A percentile compares a stretch with the other conserved stretches of the same genome.
These are phyloP conservation scores for Sphaerostilbella broomeana DNA, from an alignment of 2,329 filamentous ascomycete species.

Conservation along the genomic window DNA sequence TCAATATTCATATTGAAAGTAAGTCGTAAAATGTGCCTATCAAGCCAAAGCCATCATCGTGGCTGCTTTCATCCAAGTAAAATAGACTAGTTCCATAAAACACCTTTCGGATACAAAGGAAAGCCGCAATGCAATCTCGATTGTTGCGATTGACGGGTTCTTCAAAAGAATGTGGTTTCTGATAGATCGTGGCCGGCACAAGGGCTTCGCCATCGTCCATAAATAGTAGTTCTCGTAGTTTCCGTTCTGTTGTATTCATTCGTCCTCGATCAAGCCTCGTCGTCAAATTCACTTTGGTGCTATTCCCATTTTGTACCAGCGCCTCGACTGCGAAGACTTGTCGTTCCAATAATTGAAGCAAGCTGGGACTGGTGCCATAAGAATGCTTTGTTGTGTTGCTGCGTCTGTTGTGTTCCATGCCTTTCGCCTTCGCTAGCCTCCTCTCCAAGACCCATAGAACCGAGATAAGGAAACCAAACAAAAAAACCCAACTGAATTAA, in stretches of 20 bases:
- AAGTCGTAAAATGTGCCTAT: conserved; percentile 11
- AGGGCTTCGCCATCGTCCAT: conserved; percentile 1
- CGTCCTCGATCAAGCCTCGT: conserved; percentile 8
- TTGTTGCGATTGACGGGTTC: conserved; percentile 8
- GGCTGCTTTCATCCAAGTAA: conserved; percentile 8
- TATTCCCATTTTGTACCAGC: conserved; percentile 11
- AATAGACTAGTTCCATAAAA: conserved; percentile 8
- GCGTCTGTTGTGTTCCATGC: conserved; percentile 9
- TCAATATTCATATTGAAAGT: conserved; percentile 9
- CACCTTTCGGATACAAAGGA: conserved; percentile 11
- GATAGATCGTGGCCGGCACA: conserved; percentile 7
- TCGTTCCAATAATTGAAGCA: conserved; percentile 10
- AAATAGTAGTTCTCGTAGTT: no score
- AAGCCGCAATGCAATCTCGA: conserved; percentile 6
- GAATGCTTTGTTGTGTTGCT: conserved; percentile 11
- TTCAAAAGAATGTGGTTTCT: conserved; percentile 10
- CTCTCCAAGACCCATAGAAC: conserved; percentile 1
- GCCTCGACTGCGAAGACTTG: conserved; percentile 6
- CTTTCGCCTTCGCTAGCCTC: conserved; percentile 7
- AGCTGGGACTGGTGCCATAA: conserved; percentile 13
- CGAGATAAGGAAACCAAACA: conserved; percentile 10
- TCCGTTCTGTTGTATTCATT: no score
- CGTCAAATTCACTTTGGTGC: conserved; percentile 6
- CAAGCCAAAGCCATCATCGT: conserved; percentile 5
- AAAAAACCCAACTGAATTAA: conserved; percentile 17